Base-by-base conservation (phyloP, 2,329 filamentous ascomycete genomes). In the Monosporascus sp. region DNA sequence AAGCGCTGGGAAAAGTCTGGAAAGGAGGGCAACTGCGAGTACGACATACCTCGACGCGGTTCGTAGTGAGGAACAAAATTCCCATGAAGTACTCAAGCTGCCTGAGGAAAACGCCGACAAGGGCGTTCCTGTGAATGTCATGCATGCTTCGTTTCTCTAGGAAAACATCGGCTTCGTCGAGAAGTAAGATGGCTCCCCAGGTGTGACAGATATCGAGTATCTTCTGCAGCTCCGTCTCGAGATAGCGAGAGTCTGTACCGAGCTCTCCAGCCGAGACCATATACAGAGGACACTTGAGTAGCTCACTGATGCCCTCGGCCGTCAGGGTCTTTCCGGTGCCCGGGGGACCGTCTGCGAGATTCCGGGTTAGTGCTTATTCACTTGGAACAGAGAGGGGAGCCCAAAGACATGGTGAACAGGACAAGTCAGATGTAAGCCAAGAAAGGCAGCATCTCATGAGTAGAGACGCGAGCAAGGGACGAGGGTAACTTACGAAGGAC, bases 61-160 rank as follows among this genome's bases (percentile, higher is more conserved):
- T 96, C 2, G 91, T 96, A 0, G 91, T 96, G 25, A 96, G 72
- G 74, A 96, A 95, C 5, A 96, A 70, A 50, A 96, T 95, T 3
- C 91, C 91, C 65, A 95, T 89, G 72, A 95, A 96, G 69, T 96
- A 96, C 70, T 97, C 92, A 0, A 96, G 77, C 53, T 93, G 78
- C 0, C 90, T 85, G 2, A 96, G 75, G 76, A 96, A 96, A 63
- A 96, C 90, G 67, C 86, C 89, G 50, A 96, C 91, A 1, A 94
- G 81, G 0, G 88, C 87, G 62, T 96, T 96, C 54, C 90, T 86
- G 65, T 91, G 87, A 50, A 95, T 86, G 62, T 96, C 89, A 58
- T 90, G 86, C 63, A 90, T 85, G 48, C 89, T 88, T 2, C 90
- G 84, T 69, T 89, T 88, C 74, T 95, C 89, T 9, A 96, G 74